Evolutionary conservation across 352 stramenopile genomes (phyloP), one percentile per base, ranked within the genome.

Genomic region (Pythium dissotocum): DNA sequence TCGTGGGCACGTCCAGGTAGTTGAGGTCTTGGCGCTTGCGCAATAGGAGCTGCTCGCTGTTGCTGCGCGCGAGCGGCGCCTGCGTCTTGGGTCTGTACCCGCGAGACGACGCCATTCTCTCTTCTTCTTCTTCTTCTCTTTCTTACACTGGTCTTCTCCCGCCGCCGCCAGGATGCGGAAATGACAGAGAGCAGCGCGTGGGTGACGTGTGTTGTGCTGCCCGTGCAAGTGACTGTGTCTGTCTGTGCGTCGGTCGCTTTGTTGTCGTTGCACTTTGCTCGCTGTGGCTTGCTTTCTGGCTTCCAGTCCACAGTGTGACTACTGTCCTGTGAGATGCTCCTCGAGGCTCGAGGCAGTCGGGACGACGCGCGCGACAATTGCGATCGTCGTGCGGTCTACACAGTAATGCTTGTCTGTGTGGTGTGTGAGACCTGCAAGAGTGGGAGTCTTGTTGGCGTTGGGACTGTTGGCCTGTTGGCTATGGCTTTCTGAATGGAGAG

Each of bases 1-100:
- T 35, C 7, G 40, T n/a, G 6, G 65, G 58, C n/a, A 48, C 13
- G 33, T 71, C 65, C 28, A 71, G 58, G 55, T 71, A 71, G 21
- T 58, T 58, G 21, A 58, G 16, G 52, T 71, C 55, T 18, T 62
- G n/a, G 40, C 65, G 65, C 65, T 63, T 72, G 36, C 65, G 65
- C 32, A 64, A 58, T 32, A 72, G 55, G 44, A 65, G 55, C 58
- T 67, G 58, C 33, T 72, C 65, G 65, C 65, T 72, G 33, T 57
- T 67, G 52, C 65, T 72, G 65, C 65, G 65, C 52, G 12, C 35
- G 30, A 72, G 35, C 40, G 65, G 12, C 38, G 53, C 58, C 24
- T 7, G 24, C 28, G 56, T 36, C 24, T 51, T 58, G 21, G 42
- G 21, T 2, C 44, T 32, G 33, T 49, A 49, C 13, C 48, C 46